Conservation (phyloP, 495 filamentous ascomycete species). For the Penicillium odoratum region DNA sequence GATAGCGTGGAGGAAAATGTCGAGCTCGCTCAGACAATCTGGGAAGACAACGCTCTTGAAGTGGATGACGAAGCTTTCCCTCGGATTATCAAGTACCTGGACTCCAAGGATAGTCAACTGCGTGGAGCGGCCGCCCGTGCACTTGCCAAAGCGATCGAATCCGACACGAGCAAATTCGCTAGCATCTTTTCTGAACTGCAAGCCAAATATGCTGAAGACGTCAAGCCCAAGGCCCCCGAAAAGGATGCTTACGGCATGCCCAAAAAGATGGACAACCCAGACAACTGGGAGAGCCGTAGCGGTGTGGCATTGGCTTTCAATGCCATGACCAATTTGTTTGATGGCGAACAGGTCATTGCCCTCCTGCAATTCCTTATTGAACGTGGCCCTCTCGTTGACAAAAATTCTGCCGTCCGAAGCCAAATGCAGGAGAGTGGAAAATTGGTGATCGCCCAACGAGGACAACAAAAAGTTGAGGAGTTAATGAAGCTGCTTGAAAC, state of each 20-base stretch:
- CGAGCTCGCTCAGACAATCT: slow-evolving; percentile 81
- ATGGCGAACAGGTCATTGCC: slow-evolving; percentile 63
- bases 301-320: slow-evolving; percentile 86
- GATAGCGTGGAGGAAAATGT: slow-evolving; percentile 87
- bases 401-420: slow-evolving; percentile 69
- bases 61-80: slow-evolving; percentile 62
- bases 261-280: slow-evolving; percentile 74
- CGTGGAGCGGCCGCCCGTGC: slow-evolving; percentile 81
- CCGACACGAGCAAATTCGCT: slow-evolving; percentile 55
- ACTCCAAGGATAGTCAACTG: slow-evolving; percentile 73
- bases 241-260: slow-evolving; percentile 93
- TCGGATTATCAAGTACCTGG: slow-evolving; percentile 74
- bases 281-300: slow-evolving; percentile 87
- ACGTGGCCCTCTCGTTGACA: slow-evolving; percentile 78
- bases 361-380: slow-evolving; percentile 86
- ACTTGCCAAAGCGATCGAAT: slow-evolving; percentile 67
- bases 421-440: slow-evolving; percentile 95
- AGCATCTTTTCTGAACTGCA: slow-evolving; percentile 63
- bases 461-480: slow-evolving; percentile 76
- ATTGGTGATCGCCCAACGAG: slow-evolving; percentile 73
- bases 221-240: slow-evolving; percentile 76
- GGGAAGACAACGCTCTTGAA: slow-evolving; percentile 88
- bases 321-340: slow-evolving; percentile 69
- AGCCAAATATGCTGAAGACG: slow-evolving; percentile 68
- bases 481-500: slow-evolving; percentile 90